Conservation (phyloP, 768 basidiomycete genomes). For the Termitomyces sp. region DNA sequence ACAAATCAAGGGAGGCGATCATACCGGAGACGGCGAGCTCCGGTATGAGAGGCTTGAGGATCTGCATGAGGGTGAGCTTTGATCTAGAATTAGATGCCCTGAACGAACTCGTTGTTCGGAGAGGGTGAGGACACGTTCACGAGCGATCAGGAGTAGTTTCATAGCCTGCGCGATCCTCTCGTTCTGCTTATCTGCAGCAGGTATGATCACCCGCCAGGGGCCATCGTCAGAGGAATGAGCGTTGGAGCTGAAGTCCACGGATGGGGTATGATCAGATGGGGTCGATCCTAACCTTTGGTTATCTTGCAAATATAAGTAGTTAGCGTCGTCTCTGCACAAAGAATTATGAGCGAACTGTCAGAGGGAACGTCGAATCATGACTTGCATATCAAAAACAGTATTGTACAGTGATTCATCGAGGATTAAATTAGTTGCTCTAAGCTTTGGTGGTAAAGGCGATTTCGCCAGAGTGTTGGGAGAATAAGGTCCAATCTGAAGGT, state of each 20-base stretch:
- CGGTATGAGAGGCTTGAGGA: conserved; percentile 45
- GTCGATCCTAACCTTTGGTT: conserved; percentile 29
- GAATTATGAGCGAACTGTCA: neutral
- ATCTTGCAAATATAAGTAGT: conserved; percentile 37
- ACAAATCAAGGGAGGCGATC: conserved; percentile 63
- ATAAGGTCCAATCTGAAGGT: conserved; percentile 68
- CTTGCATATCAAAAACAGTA: conserved; percentile 44
- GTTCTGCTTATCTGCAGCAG: conserved; percentile 51
- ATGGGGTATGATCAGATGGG: conserved; percentile 30
- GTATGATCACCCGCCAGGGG: conserved; percentile 24
- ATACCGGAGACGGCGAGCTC: conserved; percentile 41
- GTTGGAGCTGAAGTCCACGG: conserved; percentile 12
- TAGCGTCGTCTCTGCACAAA: conserved; percentile 34
- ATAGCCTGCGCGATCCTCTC: conserved; percentile 58
- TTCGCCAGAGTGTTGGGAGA: conserved; percentile 68
- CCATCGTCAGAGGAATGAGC: conserved; percentile 6
- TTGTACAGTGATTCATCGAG: conserved; percentile 59
- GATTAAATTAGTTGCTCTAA: conserved; percentile 65
- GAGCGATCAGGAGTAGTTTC: conserved; percentile 62
- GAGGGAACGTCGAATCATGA: conserved; percentile 1
- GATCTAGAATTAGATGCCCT: neutral
- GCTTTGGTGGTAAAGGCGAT: conserved; percentile 70
- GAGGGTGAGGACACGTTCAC: conserved; percentile 67
- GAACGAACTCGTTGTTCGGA: conserved; percentile 67
- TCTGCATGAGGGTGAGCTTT: conserved; percentile 25